Percentiles rank a stretch among this genome's conserved stretches.
Evolutionary conservation across 1,284 basidiomycete species (phyloP).

Genomic region (Golubevia sp.): DNA sequence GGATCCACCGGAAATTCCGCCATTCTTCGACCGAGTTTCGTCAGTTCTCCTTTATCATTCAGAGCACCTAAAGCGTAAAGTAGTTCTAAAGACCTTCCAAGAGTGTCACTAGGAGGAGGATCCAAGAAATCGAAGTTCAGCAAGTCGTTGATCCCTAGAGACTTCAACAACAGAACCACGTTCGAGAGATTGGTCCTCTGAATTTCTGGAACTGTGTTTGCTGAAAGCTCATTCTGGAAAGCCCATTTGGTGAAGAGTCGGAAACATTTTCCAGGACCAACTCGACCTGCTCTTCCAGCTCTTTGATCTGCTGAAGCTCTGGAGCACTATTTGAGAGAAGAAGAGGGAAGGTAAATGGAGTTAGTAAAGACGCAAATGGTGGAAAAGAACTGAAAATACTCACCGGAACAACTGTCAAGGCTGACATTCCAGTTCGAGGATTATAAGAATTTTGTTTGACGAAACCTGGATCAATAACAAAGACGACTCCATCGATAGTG

Average conservation of each 20-base stretch:
- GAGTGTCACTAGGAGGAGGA: constrained; percentile 2
- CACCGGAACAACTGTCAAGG: constrained; percentile 65
- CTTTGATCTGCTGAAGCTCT: neutral
- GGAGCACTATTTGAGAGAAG: no score
- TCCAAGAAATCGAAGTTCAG: constrained; percentile 2
- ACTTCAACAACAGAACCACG: constrained; percentile 1
- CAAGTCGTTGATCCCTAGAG: constrained; percentile 1
- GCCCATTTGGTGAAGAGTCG: constrained; percentile 2
- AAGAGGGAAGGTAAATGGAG: no score
- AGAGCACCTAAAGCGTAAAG: constrained; percentile 2
- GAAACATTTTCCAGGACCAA: constrained; percentile 4
- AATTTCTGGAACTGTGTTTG: constrained; percentile 2
- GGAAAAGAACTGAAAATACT: constrained; percentile 54
- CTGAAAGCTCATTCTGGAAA: constrained; percentile 1
- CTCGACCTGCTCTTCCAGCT: neutral
- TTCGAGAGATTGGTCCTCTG: constrained; percentile 2
- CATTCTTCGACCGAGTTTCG: constrained; percentile 3
- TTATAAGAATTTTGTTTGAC: constrained; percentile 62
- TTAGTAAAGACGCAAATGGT: constrained; percentile 1
- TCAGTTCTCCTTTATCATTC: constrained; percentile 4
- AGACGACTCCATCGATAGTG: constrained; percentile 60
- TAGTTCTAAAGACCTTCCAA: neutral
- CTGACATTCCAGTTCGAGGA: constrained; percentile 57
- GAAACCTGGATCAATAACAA: constrained; percentile 60
- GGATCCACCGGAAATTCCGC: constrained; percentile 3